Evolutionary conservation across 495 filamentous ascomycete species (phyloP).

Genomic region (Staphylotrichum tortipilum): DNA sequence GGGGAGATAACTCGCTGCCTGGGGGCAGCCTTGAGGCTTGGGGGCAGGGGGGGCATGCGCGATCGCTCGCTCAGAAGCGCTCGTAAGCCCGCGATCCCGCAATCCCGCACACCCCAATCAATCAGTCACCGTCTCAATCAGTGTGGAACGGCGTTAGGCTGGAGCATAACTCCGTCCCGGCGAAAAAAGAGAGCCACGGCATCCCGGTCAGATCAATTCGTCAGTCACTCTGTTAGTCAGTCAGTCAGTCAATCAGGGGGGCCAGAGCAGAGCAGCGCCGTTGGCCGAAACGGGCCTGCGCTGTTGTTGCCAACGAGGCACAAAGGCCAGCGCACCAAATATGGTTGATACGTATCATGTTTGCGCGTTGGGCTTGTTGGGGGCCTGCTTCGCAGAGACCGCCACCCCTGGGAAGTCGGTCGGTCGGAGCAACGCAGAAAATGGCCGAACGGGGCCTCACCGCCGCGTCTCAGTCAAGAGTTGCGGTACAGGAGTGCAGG

Average conservation of each 20-base stretch:
- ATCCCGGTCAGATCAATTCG: too few species aligned
- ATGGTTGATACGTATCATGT: constrained; percentile 6
- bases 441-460: constrained; percentile 6
- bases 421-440: neutral
- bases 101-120: too few species aligned
- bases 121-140: constrained; percentile 10
- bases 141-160: constrained; percentile 9
- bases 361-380: too few species aligned
- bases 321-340: constrained; percentile 5
- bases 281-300: constrained; percentile 4
- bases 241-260: too few species aligned
- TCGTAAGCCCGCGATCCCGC: too few species aligned
- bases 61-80: too few species aligned
- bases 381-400: constrained; percentile 3
- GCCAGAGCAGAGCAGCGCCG: too few species aligned
- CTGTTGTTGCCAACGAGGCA: neutral
- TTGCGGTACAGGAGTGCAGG: constrained; percentile 1
- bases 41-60: too few species aligned
- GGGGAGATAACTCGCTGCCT: too few species aligned
- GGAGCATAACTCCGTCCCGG: constrained; percentile 9
- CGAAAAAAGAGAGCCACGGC: neutral
- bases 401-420: constrained; percentile 2
- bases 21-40: too few species aligned
- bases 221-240: too few species aligned
- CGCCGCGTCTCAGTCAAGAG: constrained; percentile 6